Conservation (phyloP, 2,329 filamentous ascomycete species). For the Fusarium torulosum region DNA sequence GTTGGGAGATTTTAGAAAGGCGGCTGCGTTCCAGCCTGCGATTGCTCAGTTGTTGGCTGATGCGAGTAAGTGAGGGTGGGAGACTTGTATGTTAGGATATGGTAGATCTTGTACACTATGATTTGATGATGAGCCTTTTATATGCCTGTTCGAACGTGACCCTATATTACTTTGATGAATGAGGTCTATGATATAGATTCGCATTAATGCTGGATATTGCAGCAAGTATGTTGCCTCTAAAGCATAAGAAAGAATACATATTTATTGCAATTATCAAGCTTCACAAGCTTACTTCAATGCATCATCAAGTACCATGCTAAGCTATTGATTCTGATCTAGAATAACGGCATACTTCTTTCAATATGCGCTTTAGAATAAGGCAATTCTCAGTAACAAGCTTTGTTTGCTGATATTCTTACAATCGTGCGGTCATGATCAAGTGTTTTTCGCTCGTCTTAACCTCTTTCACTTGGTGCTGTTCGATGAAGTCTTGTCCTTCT, state of each 20-base stretch:
- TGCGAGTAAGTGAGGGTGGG: constrained; percentile 17
- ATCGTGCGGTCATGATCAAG: background rate
- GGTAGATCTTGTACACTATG: background rate
- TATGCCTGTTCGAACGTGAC: background rate
- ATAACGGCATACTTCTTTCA: no score
- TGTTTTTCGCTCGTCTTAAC: background rate
- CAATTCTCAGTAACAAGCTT: background rate
- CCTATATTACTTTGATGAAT: no score
- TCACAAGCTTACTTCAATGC: no score
- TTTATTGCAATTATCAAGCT: no score
- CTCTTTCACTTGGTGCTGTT: background rate
- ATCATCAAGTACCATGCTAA: no score
- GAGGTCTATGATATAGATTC: no score
- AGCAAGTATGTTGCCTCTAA: no score
- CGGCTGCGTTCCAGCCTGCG: constrained; percentile 58
- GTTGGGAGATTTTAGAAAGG: constrained; percentile 76
- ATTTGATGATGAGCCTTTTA: background rate
- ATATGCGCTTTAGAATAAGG: background rate
- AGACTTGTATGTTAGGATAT: constrained; percentile 9
- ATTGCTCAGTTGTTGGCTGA: constrained; percentile 42
- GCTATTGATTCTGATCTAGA: no score
- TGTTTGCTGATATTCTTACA: no score
- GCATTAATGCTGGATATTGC: no score
- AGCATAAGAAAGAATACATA: no score
- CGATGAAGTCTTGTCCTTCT: background rate